Conservation (phyloP, 2,329 filamentous ascomycete species). For the Tothia fuscella region DNA sequence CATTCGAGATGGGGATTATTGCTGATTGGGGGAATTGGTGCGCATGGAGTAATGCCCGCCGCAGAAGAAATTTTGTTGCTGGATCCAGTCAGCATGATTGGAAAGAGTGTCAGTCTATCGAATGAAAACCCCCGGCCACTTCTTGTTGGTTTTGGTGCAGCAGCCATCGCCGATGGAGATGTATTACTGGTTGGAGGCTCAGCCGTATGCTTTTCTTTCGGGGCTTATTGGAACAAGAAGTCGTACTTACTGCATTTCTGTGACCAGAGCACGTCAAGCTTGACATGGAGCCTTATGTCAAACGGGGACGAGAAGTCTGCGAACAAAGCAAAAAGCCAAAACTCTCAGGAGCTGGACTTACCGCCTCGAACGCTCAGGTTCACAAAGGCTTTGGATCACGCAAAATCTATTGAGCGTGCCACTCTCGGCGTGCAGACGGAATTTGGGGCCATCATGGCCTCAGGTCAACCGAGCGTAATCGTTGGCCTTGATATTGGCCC, state of each 20-base stretch:
- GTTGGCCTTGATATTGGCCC: slow-evolving; percentile 52
- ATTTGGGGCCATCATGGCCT: too few species aligned
- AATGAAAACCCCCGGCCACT: slow-evolving; percentile 42
- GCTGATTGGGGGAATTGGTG: slow-evolving; percentile 41
- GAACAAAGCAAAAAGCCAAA: too few species aligned
- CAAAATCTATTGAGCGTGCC: too few species aligned
- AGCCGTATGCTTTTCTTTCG: slow-evolving; percentile 83
- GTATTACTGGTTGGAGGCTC: slow-evolving; percentile 65
- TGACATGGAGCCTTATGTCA: too few species aligned
- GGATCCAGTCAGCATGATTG: background rate
- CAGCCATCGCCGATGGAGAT: slow-evolving; percentile 34
- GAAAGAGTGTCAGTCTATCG: slow-evolving; percentile 19
- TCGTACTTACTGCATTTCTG: slow-evolving; percentile 33
- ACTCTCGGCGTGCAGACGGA: too few species aligned
- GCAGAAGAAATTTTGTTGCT: slow-evolving; percentile 41
- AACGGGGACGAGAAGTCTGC: too few species aligned
- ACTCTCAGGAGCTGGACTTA: too few species aligned
- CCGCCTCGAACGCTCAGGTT: too few species aligned
- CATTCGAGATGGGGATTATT: slow-evolving; percentile 34
- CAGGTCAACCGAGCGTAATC: slow-evolving; percentile 53
- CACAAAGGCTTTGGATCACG: too few species aligned
- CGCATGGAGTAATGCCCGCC: slow-evolving; percentile 30
- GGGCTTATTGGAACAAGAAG: slow-evolving; percentile 67
- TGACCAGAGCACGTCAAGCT: too few species aligned
- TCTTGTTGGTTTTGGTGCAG: slow-evolving; percentile 55